phyloP scores from a whole-genome alignment of 345 rosid species.

The Salix caprea region DNA sequence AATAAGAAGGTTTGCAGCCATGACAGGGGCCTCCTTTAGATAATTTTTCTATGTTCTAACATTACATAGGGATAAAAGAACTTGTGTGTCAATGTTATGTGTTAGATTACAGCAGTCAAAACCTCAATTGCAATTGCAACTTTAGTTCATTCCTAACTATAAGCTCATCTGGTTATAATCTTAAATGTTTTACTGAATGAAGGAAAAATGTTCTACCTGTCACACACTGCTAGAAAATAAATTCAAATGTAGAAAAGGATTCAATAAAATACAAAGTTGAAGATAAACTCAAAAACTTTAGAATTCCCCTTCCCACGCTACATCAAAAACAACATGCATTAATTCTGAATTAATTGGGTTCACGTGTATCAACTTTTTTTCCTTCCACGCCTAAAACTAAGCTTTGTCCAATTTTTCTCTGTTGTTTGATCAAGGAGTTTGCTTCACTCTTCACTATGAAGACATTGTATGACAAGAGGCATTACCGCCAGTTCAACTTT shows the following conservation, averaged over 20 bases:
- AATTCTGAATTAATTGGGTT: background rate
- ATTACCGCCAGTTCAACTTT: background rate
- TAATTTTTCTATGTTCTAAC: background rate
- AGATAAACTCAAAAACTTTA: background rate
- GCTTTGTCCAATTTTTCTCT: background rate
- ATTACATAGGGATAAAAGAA: background rate
- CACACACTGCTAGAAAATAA: background rate
- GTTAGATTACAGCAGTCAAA: background rate
- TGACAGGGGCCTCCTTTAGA: background rate
- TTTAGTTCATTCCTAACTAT: background rate
- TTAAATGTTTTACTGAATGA: background rate
- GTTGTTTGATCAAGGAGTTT: background rate
- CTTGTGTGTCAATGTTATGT: background rate
- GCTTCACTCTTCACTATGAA: background rate
- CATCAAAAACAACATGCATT: background rate
- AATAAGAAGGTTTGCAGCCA: background rate
- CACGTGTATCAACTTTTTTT: background rate
- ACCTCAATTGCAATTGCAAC: background rate
- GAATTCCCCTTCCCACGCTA: background rate
- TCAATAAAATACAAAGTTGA: too few relatives aligned
- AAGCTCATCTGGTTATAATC: background rate
- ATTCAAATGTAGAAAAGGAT: background rate
- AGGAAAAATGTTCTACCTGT: background rate
- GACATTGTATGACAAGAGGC: background rate
- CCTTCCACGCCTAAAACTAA: background rate